These are phyloP conservation scores for Lathyrus sativus DNA, from an alignment of 306 rosid genomes.

Conservation along the genomic window DNA sequence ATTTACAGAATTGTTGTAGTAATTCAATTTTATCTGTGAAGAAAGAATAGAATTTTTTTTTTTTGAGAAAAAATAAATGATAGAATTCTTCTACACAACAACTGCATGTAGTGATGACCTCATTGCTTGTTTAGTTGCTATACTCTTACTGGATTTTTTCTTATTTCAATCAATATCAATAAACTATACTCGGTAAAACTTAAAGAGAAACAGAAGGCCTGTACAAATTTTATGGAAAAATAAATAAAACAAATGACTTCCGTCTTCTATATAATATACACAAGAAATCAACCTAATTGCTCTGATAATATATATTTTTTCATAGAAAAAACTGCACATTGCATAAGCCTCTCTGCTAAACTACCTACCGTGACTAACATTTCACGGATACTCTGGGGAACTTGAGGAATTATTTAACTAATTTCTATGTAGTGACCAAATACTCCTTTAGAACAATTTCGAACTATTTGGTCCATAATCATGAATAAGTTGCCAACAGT, in stretches of 20 bases:
- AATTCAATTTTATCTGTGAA: no score
- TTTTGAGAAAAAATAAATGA: no score
- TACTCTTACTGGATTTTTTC: no score
- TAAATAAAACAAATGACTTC: background rate
- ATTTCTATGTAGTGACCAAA: constrained; percentile 33
- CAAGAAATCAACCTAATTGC: constrained; percentile 15
- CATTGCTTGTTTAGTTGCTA: no score
- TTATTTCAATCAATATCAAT: no score
- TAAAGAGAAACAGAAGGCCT: constrained; percentile 1
- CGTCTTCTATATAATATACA: background rate
- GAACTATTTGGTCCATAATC: constrained; percentile 29
- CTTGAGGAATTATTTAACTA: constrained; percentile 27
- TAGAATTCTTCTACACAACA: no score
- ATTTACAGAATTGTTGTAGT: no score
- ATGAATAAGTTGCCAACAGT: constrained; percentile 23
- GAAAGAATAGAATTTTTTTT: no score
- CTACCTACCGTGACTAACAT: constrained; percentile 3
- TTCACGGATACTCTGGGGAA: constrained; percentile 22
- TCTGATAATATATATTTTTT: background rate
- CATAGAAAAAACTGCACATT: constrained; percentile 21
- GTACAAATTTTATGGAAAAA: no score
- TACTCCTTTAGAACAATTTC: constrained; percentile 23
- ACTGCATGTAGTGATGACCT: no score
- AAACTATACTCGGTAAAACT: background rate
- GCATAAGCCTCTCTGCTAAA: constrained; percentile 21